Base-by-base conservation (phyloP, 495 filamentous ascomycete species). In the Aspergillus cavernicola region DNA sequence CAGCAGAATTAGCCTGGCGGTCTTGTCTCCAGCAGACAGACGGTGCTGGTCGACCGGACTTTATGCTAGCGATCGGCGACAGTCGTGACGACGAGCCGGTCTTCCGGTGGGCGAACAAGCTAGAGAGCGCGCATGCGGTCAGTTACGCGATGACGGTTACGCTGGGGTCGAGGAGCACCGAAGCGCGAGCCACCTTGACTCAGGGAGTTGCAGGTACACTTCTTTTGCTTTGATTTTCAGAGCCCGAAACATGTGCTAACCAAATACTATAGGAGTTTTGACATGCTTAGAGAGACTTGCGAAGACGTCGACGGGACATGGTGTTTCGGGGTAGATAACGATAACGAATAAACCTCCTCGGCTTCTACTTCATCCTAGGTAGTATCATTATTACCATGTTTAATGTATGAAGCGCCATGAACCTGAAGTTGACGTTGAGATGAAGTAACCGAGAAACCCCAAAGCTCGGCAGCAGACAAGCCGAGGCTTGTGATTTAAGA, bases 41-140 rank as follows among this genome's bases (percentile, higher is more conserved):
- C 0, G 53, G 65, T 0, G 67, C 68, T 10, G 66, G 75, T 28
- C 64, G 68, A 55, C 81, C 84, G 0, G 88, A 95, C 60, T 96
- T 96, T 68, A 66, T 97, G 36, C 80, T 96, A 66, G 88, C 93
- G 7, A 77, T 89, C 39, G 92, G 92, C 32, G 90, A 96, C 63
- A 87, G 88, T 37, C 87, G 92, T 6, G 92, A 96, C 52, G 92
- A 97, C 59, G 92, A 96, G 64, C 85, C 89, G 40, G 85, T 95
- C 19, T 97, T 92, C 75, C 87, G 85, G 29, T 97, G 92, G 92
- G 92, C 91, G 23, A 95, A 96, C 68, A 76, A 82, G 28, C 68
- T 95, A 23, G 74, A 73, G 19, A 73, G 70, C 1, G 67, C 71
- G 31, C 73, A 77, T 24, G 66, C 63, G 6, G 75, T 95, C 37